Base-by-base conservation (phyloP, 148 eudicot genomes). In the Bassia scoparia region DNA sequence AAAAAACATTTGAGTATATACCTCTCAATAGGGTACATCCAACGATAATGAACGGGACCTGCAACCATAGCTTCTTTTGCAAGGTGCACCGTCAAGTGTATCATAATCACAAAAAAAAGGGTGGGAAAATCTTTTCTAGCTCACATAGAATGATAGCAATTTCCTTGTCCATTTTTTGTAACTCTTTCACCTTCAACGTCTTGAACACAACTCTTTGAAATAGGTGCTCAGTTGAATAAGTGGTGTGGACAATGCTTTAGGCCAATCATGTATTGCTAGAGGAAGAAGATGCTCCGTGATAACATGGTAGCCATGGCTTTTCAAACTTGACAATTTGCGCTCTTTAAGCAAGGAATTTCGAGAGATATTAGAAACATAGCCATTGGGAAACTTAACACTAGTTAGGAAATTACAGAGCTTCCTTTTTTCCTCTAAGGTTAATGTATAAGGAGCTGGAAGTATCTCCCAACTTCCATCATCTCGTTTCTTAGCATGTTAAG, bases 1-100 rank as follows among this genome's bases (percentile, higher is more conserved):
- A 6, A 35, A 61, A 33, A 7, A 60, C 13, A 11, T 4, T 15
- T 5, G 21, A 20, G 1, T 35, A 5, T 7, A 4, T 31, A 63
- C 71, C 77, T 67, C 48, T 78, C 68, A 24, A 73, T 20, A 16
- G 68, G 68, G 49, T 78, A 72, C 76, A 78, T 78, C 74, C 70
- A 71, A 8, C 65, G 20, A 63, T 63, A 77, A 3, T 54, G 71
- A 6, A 64, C 76, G 12, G 44, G 66, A 12, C 66, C 55, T 4
- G 17, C 66, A 71, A 71, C 18, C 26, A 29, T 46, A 26, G 69
- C 71, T 41, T 78, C n/a, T n/a, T n/a, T n/a, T 12, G 44, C 72
- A 10, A 78, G 48, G 38, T 65, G 71, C 8, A 71, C n/a, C 3
- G 54, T 13, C 12, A 71, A 54, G 55, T 71, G 81, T 29, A 78